Conservation (phyloP, 2,329 filamentous ascomycete genomes). For the Neonectria magnoliae region DNA sequence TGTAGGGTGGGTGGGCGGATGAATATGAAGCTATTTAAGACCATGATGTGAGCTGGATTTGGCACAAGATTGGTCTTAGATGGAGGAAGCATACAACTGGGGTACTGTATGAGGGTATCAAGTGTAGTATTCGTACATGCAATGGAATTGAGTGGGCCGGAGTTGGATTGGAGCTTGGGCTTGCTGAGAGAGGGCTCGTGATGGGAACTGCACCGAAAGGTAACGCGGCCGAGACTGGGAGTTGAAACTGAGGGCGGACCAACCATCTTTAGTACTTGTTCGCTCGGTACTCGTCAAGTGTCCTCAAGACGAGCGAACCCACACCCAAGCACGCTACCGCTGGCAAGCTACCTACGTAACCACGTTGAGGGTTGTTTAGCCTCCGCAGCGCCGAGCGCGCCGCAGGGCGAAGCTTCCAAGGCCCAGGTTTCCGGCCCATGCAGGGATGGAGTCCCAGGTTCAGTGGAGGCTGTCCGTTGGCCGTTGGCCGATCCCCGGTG, state of each 20-base stretch:
- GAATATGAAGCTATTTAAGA: slow-evolving; percentile 1
- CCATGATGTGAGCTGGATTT: slow-evolving; percentile 1
- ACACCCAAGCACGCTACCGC: not conserved
- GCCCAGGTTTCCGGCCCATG: slow-evolving; percentile 26
- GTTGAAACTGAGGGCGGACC: slow-evolving; percentile 11
- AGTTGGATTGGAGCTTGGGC: not conserved
- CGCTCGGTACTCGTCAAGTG: slow-evolving; percentile 14
- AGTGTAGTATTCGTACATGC: not conserved
- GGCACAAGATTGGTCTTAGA: not conserved
- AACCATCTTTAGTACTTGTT: slow-evolving; percentile 29
- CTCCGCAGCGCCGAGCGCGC: slow-evolving; percentile 37
- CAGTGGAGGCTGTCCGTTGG: slow-evolving; percentile 5
- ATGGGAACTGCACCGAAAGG: slow-evolving; percentile 8
- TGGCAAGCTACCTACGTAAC: slow-evolving; percentile 22
- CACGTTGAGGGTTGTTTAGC: not conserved
- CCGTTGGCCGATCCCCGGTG: slow-evolving; percentile 28
- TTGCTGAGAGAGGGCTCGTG: slow-evolving; percentile 11
- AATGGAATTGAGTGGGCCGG: not conserved
- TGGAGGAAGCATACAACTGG: not conserved
- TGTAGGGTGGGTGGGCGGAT: not conserved
- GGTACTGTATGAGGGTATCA: not conserved
- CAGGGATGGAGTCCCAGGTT: slow-evolving; percentile 8
- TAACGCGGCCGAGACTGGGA: slow-evolving; percentile 1
- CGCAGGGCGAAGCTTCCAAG: slow-evolving; percentile 21
- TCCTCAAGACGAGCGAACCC: slow-evolving; percentile 4